Conservation (phyloP, 108 stramenopile species). For the Thalassiosira profunda region DNA sequence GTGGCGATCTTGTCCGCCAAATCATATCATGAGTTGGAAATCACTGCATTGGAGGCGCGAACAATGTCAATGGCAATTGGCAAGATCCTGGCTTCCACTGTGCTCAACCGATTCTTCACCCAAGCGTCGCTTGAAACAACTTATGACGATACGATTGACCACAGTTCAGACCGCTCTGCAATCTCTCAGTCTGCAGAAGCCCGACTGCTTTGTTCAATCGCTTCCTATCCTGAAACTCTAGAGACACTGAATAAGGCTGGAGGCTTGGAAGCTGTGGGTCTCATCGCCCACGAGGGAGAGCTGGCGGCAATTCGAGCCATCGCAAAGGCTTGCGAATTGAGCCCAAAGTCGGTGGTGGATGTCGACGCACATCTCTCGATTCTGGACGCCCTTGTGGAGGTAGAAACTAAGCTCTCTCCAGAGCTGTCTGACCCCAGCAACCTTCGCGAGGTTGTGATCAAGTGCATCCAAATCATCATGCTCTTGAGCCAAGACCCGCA, state of each 20-base stretch:
- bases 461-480: slow-evolving; percentile 25
- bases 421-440: neutral
- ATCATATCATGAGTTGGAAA: slow-evolving; percentile 15
- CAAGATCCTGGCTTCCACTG: slow-evolving; percentile 73
- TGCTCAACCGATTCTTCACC: slow-evolving; percentile 73
- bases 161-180: slow-evolving; percentile 13
- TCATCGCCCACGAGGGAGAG: slow-evolving; percentile 83
- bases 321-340: slow-evolving; percentile 62
- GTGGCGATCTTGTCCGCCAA: slow-evolving; percentile 53
- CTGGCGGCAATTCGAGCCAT: slow-evolving; percentile 63
- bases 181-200: slow-evolving; percentile 81
- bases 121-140: slow-evolving; percentile 58
- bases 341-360: slow-evolving; percentile 60
- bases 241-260: slow-evolving; percentile 59
- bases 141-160: slow-evolving; percentile 17
- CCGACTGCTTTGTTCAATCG: slow-evolving; percentile 74
- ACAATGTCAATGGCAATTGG: slow-evolving; percentile 69
- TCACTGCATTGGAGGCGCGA: slow-evolving; percentile 58
- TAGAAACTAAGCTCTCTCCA: slow-evolving; percentile 11
- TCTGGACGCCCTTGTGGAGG: slow-evolving; percentile 52
- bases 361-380: slow-evolving; percentile 68
- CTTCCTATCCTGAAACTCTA: slow-evolving; percentile 68
- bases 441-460: slow-evolving; percentile 31
- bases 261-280: slow-evolving; percentile 78
- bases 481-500: slow-evolving; percentile 31